Evolutionary conservation across 441 rosid species (phyloP).

Genomic region (Populus hybrid): DNA sequence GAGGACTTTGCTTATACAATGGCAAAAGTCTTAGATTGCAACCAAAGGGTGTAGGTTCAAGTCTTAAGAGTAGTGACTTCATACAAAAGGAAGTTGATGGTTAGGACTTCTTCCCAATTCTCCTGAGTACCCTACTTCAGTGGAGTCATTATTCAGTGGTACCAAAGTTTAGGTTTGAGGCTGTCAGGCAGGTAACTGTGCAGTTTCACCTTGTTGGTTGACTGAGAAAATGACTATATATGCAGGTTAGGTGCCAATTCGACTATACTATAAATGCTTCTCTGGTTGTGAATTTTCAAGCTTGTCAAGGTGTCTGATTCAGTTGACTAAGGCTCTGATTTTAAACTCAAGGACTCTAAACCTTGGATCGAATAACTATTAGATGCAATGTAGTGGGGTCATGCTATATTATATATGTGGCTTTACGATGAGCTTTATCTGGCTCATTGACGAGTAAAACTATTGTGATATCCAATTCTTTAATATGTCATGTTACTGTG

Average conservation of each 20-base stretch:
- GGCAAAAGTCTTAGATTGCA: not conserved
- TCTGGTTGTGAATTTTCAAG: not conserved
- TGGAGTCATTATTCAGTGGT: not conserved
- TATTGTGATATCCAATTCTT: not conserved
- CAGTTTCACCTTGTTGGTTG: not conserved
- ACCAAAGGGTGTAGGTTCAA: not conserved
- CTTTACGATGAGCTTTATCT: not conserved
- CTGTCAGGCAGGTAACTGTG: not conserved
- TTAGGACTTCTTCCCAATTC: not conserved
- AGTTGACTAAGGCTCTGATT: not conserved
- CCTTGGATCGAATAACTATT: not conserved
- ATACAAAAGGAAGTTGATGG: not conserved
- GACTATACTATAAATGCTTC: not conserved
- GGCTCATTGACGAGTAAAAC: not conserved
- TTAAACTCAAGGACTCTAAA: not conserved
- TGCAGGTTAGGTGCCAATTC: not conserved
- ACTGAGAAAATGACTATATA: not conserved
- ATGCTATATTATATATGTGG: not conserved
- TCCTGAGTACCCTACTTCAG: not conserved
- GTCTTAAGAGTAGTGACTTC: not conserved
- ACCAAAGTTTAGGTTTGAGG: not conserved
- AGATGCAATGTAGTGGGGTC: not conserved
- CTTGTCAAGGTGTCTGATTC: not conserved
- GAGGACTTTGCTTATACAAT: not conserved
- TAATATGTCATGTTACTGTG: not conserved